Conservation (phyloP, 2,329 filamentous ascomycete genomes). For the Xylaria arbuscula region DNA sequence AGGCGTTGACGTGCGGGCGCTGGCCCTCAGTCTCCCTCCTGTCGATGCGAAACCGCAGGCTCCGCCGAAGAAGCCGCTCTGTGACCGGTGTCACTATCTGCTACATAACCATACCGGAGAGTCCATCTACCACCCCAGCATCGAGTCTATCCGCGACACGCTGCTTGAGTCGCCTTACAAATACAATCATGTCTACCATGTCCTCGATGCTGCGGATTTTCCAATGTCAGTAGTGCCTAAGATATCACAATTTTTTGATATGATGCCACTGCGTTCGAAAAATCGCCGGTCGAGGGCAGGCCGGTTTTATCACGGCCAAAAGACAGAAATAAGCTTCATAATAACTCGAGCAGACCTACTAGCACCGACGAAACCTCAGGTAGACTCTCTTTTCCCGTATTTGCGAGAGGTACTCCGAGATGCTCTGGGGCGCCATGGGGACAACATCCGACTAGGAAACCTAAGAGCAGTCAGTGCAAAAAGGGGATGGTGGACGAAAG, state of each 20-base stretch:
- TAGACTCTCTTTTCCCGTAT: constrained; percentile 88
- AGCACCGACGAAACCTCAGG: constrained; percentile 83
- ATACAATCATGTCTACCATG: constrained; percentile 93
- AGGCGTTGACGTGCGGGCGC: constrained; percentile 58
- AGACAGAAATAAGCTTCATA: constrained; percentile 87
- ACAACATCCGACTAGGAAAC: constrained; percentile 85
- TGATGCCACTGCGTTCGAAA: constrained; percentile 79
- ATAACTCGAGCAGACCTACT: constrained; percentile 90
- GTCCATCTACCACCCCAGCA: constrained; percentile 81
- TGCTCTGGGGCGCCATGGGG: constrained; percentile 74
- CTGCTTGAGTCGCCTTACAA: constrained; percentile 89
- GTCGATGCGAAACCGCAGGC: constrained; percentile 28
- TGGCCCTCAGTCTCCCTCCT: constrained; percentile 49
- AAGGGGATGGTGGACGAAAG: constrained; percentile 88
- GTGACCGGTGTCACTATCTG: constrained; percentile 87
- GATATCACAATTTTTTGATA: constrained; percentile 74
- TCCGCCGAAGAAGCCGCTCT: constrained; percentile 68
- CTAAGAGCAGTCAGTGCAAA: constrained; percentile 87
- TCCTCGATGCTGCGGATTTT: constrained; percentile 95
- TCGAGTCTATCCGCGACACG: constrained; percentile 83
- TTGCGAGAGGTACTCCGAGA: constrained; percentile 80
- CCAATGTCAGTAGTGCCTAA: constrained; percentile 90
- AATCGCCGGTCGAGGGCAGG: constrained; percentile 80
- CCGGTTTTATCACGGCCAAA: constrained; percentile 73
- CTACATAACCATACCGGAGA: constrained; percentile 78